A percentile compares a stretch with the other conserved stretches of the same genome.
Evolutionary conservation across 108 stramenopile genomes (phyloP).

Genomic region (Chaetoceros muelleri): DNA sequence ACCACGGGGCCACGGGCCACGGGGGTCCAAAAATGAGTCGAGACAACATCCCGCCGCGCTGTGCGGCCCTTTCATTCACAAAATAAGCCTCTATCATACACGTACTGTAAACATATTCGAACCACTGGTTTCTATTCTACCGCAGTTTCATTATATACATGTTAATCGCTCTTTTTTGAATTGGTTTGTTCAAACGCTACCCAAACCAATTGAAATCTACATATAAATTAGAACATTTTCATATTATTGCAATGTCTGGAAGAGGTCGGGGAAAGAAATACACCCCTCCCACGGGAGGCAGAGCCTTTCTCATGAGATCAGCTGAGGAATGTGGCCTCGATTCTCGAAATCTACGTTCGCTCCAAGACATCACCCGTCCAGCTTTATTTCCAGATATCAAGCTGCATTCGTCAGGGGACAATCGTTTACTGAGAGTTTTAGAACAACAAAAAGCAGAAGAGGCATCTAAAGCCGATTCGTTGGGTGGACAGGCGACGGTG

Average conservation of each 20-base stretch:
- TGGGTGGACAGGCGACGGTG: not conserved
- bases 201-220: too few species aligned
- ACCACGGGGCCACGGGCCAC: too few species aligned
- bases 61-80: too few species aligned
- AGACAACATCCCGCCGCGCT: too few species aligned
- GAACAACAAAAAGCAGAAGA: slow-evolving; percentile 3
- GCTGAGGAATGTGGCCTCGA: slow-evolving; percentile 65
- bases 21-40: too few species aligned
- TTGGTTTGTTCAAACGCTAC: too few species aligned
- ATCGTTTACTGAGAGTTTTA: slow-evolving; percentile 1
- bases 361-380: slow-evolving; percentile 32
- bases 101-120: too few species aligned
- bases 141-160: too few species aligned
- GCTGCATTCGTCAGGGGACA: slow-evolving; percentile 41
- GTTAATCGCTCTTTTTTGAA: too few species aligned
- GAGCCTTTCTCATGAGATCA: slow-evolving; percentile 45
- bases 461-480: slow-evolving; percentile 1
- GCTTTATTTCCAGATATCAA: slow-evolving; percentile 38
- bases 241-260: slow-evolving; percentile 18
- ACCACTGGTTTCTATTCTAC: too few species aligned
- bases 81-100: too few species aligned
- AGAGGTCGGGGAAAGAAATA: slow-evolving; percentile 37
- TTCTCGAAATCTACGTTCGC: slow-evolving; percentile 31
- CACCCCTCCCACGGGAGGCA: slow-evolving; percentile 35
- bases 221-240: too few species aligned